phyloP scores from a whole-genome alignment of 495 filamentous ascomycete species.

The Aspergillus wentii region DNA sequence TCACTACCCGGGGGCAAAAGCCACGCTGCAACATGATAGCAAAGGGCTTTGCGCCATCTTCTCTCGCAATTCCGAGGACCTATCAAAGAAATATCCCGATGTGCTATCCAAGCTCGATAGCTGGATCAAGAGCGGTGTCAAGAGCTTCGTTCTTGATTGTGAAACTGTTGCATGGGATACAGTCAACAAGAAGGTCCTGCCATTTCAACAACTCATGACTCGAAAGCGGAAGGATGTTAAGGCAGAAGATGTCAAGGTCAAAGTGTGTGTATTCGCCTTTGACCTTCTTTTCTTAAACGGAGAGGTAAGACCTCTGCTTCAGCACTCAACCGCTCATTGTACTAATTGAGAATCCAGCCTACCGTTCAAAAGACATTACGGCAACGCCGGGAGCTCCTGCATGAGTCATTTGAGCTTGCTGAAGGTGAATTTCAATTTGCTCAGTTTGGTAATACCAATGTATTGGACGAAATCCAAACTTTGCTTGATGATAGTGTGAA shows the following conservation, averaged over 20 bases:
- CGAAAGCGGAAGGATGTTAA: slow-evolving; percentile 97
- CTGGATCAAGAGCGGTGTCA: slow-evolving; percentile 86
- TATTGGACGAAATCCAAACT: slow-evolving; percentile 85
- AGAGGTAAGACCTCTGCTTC: slow-evolving; percentile 47
- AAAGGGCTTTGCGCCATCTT: slow-evolving; percentile 83
- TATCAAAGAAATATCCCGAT: slow-evolving; percentile 97
- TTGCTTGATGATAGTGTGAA: slow-evolving; percentile 92
- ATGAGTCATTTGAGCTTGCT: slow-evolving; percentile 64
- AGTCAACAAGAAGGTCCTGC: slow-evolving; percentile 84
- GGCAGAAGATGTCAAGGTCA: slow-evolving; percentile 92
- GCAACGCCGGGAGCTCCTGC: slow-evolving; percentile 74
- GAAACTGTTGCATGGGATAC: slow-evolving; percentile 98
- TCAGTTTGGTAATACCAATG: slow-evolving; percentile 78
- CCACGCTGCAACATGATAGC: slow-evolving; percentile 44
- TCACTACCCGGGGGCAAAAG: slow-evolving; percentile 50
- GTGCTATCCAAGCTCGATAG: slow-evolving; percentile 78
- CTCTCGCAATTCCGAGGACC: slow-evolving; percentile 91
- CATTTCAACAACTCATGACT: slow-evolving; percentile 98
- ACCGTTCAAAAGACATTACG: slow-evolving; percentile 82
- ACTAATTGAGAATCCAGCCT: slow-evolving; percentile 36
- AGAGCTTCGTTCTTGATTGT: slow-evolving; percentile 94
- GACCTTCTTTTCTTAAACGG: slow-evolving; percentile 93
- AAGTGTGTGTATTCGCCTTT: slow-evolving; percentile 97
- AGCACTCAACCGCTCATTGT: not conserved
- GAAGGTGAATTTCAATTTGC: slow-evolving; percentile 94